phyloP scores from a whole-genome alignment of 2,329 filamentous ascomycete species.

The Dothidotthia symphoricarpi region DNA sequence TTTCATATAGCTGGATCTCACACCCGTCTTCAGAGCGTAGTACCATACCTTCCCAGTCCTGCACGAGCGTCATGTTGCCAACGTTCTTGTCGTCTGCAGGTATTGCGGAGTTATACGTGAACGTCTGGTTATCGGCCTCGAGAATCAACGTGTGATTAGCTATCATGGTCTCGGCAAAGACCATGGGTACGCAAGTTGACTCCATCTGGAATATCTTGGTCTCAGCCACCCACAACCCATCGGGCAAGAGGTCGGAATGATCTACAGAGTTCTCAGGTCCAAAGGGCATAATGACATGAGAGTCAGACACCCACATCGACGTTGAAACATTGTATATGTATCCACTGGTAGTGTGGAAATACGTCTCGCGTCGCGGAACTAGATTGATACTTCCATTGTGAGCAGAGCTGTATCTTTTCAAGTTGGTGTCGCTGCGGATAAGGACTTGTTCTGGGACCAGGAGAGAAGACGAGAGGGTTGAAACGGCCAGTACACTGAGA shows the following conservation, averaged over 20 bases:
- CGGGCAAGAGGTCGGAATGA: background rate
- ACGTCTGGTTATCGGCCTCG: background rate
- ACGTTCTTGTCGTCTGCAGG: background rate
- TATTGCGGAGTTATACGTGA: background rate
- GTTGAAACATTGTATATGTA: constrained; percentile 7
- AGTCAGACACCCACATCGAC: constrained; percentile 7
- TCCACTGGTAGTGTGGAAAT: constrained; percentile 5
- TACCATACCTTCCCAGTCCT: background rate
- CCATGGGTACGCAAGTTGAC: constrained; percentile 1
- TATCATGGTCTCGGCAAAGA: background rate
- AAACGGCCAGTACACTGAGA: constrained; percentile 10
- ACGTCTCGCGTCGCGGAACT: constrained; percentile 3
- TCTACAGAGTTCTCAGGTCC: background rate
- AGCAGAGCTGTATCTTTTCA: background rate
- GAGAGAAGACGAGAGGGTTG: constrained; percentile 12
- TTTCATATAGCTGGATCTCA: background rate
- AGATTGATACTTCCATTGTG: background rate
- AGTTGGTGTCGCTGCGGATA: background rate
- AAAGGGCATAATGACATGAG: constrained; percentile 5
- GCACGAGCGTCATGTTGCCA: background rate
- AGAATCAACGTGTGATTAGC: background rate
- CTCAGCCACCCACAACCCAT: constrained; percentile 4
- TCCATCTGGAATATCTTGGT: constrained; percentile 6
- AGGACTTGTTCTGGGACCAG: background rate
- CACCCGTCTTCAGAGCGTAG: constrained; percentile 4